Evolutionary conservation across 352 stramenopile genomes (phyloP).

Genomic region (Pythium apleroticum): DNA sequence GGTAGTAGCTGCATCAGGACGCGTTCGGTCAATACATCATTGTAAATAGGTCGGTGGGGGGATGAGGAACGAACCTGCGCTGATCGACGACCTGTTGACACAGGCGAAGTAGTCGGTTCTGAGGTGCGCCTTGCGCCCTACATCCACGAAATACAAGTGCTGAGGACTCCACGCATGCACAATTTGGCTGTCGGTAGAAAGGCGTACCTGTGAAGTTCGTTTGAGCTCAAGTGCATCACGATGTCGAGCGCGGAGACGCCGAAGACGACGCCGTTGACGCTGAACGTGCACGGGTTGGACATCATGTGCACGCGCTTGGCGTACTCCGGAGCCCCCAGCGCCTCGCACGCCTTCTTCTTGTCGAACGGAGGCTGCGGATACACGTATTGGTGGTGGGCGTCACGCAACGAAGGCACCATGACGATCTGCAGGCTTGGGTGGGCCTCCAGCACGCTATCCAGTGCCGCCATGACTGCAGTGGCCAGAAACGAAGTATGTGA

Average conservation of each 20-base stretch:
- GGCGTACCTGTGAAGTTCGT: conserved; percentile 63
- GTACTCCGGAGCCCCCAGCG: conserved; percentile 54
- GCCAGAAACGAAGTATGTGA: conserved; percentile 2
- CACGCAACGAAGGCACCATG: conserved; percentile 94
- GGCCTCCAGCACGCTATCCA: conserved; percentile 64
- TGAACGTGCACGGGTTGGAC: conserved; percentile 95
- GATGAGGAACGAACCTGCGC: conserved; percentile 42
- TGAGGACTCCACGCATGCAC: not conserved
- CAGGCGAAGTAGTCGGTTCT: conserved; percentile 74
- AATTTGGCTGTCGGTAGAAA: not conserved
- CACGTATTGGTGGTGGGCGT: conserved; percentile 95
- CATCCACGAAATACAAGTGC: not conserved
- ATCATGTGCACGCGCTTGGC: conserved; percentile 92
- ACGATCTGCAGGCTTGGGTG: conserved; percentile 83
- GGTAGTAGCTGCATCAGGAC: conserved; percentile 51
- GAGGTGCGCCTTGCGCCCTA: conserved; percentile 17
- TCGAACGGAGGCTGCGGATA: conserved; percentile 94
- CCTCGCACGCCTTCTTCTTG: conserved; percentile 80
- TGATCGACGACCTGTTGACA: conserved; percentile 83
- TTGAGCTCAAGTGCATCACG: conserved; percentile 84
- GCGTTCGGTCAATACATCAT: not conserved
- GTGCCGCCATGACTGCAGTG: conserved; percentile 61
- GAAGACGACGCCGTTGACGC: conserved; percentile 94
- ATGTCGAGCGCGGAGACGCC: conserved; percentile 93
- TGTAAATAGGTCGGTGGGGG: not conserved